These are phyloP conservation scores for Leccinum idahoense DNA, from an alignment of 1,284 basidiomycete genomes.

Conservation along the genomic window DNA sequence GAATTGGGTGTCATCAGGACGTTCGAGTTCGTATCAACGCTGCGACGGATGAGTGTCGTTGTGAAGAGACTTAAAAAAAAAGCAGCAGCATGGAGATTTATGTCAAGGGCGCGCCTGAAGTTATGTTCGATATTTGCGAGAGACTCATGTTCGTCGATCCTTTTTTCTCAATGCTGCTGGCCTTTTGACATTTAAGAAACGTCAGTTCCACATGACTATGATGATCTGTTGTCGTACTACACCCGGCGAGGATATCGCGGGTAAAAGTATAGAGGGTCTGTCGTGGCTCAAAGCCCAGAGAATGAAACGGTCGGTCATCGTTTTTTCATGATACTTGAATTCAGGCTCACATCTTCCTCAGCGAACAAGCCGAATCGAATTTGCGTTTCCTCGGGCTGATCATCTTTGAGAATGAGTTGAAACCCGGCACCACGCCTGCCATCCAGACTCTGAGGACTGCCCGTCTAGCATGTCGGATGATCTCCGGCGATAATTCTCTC, in stretches of 20 bases:
- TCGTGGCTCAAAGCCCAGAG: slow-evolving; percentile 98
- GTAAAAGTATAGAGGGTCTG: slow-evolving; percentile 89
- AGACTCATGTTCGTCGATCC: slow-evolving; percentile 68
- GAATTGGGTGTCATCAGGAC: slow-evolving; percentile 95
- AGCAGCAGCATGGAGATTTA: slow-evolving; percentile 96
- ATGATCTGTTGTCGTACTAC: slow-evolving; percentile 95
- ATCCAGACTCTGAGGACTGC: slow-evolving; percentile 88
- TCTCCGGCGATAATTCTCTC: slow-evolving; percentile 95
- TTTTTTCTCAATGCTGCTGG: background rate
- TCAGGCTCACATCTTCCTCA: slow-evolving; percentile 29
- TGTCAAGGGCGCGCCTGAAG: slow-evolving; percentile 98
- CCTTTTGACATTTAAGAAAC: slow-evolving; percentile 6
- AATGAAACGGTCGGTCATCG: slow-evolving; percentile 72
- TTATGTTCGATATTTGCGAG: slow-evolving; percentile 95
- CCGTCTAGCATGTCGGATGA: slow-evolving; percentile 95
- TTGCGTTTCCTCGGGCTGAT: slow-evolving; percentile 93
- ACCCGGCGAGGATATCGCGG: slow-evolving; percentile 97
- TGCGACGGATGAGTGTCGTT: slow-evolving; percentile 96
- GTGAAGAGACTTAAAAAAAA: slow-evolving; percentile 96
- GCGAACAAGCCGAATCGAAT: slow-evolving; percentile 93
- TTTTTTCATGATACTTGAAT: slow-evolving; percentile 1
- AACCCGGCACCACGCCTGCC: slow-evolving; percentile 87
- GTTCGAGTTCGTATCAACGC: slow-evolving; percentile 93
- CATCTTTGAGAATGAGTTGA: slow-evolving; percentile 99
- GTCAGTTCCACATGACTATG: slow-evolving; percentile 92